A percentile compares a stretch with the other conserved stretches of the same genome.
phyloP scores from a whole-genome alignment of 1,284 basidiomycete genomes.

The Ceratobasidium theobromae region DNA sequence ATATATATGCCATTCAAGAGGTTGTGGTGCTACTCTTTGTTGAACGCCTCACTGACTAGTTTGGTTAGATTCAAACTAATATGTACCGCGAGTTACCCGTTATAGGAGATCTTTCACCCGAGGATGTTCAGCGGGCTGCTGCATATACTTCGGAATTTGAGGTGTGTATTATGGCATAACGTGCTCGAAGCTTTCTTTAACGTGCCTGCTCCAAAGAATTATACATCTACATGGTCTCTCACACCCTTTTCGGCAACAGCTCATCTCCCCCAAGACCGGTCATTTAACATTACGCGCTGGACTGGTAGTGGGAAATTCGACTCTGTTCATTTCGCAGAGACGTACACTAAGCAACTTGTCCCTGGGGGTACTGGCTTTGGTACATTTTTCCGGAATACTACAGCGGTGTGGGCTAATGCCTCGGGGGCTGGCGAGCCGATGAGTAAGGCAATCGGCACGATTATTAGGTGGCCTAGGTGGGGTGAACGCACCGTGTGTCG shows the following conservation, averaged over 20 bases:
- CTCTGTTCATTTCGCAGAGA: conserved; percentile 14
- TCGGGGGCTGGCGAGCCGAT: background rate
- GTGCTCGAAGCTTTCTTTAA: background rate
- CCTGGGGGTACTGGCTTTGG: conserved; percentile 15
- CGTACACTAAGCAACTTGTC: conserved; percentile 4
- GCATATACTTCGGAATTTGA: background rate
- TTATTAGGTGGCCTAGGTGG: conserved; percentile 27
- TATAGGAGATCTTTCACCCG: conserved; percentile 17
- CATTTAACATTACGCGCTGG: conserved; percentile 1
- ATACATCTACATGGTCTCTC: conserved; percentile 3
- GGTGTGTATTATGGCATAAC: background rate
- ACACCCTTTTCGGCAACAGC: conserved; percentile 15
- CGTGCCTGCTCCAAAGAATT: background rate
- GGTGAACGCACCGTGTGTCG: conserved; percentile 19
- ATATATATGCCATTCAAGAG: conserved; percentile 14
- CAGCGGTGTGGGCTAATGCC: conserved; percentile 24
- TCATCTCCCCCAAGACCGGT: conserved; percentile 18
- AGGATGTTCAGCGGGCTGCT: background rate
- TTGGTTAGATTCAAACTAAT: background rate
- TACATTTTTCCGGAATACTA: conserved; percentile 10
- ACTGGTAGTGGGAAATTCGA: background rate
- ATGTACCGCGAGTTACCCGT: conserved; percentile 3
- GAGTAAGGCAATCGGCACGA: background rate
- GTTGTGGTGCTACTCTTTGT: background rate
- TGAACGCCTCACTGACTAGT: background rate